These are phyloP conservation scores for Trypanosoma cruzi DNA, from an alignment of 208 protist species.

Conservation along the genomic window DNA sequence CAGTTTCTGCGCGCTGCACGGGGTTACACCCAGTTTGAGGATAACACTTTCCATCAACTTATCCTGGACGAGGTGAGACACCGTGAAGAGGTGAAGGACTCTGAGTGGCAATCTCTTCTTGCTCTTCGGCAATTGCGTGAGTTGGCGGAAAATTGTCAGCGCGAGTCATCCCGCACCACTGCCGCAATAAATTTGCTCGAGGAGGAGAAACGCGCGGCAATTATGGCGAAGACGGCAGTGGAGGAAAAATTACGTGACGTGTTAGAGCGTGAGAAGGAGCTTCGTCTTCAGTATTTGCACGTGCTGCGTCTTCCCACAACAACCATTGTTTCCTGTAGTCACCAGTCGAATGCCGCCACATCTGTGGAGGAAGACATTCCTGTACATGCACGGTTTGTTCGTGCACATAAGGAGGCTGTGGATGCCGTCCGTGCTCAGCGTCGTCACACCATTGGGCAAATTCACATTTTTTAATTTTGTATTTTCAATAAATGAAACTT, in stretches of 20 bases:
- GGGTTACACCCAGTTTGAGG: background rate
- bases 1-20: background rate
- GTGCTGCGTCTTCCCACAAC: conserved; percentile 59
- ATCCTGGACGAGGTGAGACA: conserved; percentile 1
- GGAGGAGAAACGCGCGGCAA: conserved; percentile 14
- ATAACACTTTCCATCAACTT: background rate
- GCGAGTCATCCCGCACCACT: background rate
- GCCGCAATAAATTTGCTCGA: background rate
- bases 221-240: background rate
- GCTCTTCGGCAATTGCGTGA: background rate
- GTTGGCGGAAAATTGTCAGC: background rate
- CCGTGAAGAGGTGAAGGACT: background rate
- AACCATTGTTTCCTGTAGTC: conserved; percentile 28
- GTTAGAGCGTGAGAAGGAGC: conserved; percentile 32
- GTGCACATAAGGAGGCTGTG: conserved; percentile 76
- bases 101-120: background rate
- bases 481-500: background rate
- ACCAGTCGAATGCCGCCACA: background rate
- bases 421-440: conserved; percentile 53
- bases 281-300: conserved; percentile 52
- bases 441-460: conserved; percentile 3
- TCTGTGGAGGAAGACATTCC: conserved; percentile 44
- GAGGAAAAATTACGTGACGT: conserved; percentile 18
- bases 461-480: conserved; percentile 1
- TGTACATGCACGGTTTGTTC: conserved; percentile 75